Evolutionary conservation across 805 yeast species (phyloP).

Genomic region (Maudiozyma barnettii): DNA sequence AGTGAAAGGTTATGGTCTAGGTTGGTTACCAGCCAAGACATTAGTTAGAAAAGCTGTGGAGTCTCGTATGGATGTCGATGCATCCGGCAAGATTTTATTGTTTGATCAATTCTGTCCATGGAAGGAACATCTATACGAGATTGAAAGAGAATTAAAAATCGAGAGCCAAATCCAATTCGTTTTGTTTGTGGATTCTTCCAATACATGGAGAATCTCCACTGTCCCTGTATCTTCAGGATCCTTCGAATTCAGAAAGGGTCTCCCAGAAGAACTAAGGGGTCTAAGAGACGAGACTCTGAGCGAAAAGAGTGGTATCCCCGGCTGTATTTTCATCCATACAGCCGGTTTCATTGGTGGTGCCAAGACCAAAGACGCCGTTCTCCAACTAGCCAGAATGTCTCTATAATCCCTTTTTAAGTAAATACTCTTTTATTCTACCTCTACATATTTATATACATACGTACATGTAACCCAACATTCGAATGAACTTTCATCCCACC

Average conservation of each 20-base stretch:
- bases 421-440: not conserved
- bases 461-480: not conserved
- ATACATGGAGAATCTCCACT: slow-evolving; percentile 80
- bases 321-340: slow-evolving; percentile 88
- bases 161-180: slow-evolving; percentile 61
- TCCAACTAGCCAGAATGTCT: slow-evolving; percentile 55
- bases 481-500: too few relatives aligned
- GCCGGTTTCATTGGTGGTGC: slow-evolving; percentile 98
- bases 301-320: slow-evolving; percentile 67
- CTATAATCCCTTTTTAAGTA: slow-evolving; percentile 9
- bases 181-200: slow-evolving; percentile 64
- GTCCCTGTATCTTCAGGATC: slow-evolving; percentile 74
- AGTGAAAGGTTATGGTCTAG: slow-evolving; percentile 61
- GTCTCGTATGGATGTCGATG: slow-evolving; percentile 47
- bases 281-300: slow-evolving; percentile 78
- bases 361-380: slow-evolving; percentile 64
- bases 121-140: slow-evolving; percentile 80
- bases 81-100: slow-evolving; percentile 62
- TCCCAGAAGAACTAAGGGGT: slow-evolving; percentile 94
- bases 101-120: slow-evolving; percentile 81
- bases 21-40: slow-evolving; percentile 87
- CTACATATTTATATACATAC: not conserved
- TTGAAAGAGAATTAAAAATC: slow-evolving; percentile 53
- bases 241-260: slow-evolving; percentile 75
- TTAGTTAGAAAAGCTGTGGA: slow-evolving; percentile 65